These are phyloP conservation scores for Asterochloris sp. DNA, from an alignment of 139 green algal genomes.

Conservation along the genomic window DNA sequence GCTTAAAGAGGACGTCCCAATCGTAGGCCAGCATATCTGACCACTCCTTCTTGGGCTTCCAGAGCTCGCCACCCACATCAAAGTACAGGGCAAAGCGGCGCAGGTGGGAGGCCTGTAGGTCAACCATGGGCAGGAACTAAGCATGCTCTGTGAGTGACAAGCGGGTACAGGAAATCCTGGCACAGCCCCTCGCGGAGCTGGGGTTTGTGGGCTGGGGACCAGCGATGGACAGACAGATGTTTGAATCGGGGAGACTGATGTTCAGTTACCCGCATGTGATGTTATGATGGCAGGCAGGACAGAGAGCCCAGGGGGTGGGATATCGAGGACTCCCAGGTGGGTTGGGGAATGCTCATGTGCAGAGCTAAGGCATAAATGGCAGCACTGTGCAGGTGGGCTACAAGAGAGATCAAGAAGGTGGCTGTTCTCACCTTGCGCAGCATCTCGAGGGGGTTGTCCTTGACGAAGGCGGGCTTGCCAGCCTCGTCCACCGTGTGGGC, in stretches of 20 bases:
- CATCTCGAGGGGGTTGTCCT: slow-evolving; percentile 58
- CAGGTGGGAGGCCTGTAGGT: slow-evolving; percentile 57
- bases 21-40: slow-evolving; percentile 32
- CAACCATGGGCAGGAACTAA: neutral
- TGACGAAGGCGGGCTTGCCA: slow-evolving; percentile 77
- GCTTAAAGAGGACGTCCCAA: slow-evolving; percentile 77
- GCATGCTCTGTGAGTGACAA: neutral
- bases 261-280: too few species aligned
- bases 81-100: slow-evolving; percentile 73
- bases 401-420: too few species aligned
- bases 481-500: slow-evolving; percentile 84
- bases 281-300: too few species aligned
- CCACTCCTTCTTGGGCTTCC: slow-evolving; percentile 51
- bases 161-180: neutral
- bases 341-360: too few species aligned
- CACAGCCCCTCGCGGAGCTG: too few species aligned
- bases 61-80: slow-evolving; percentile 56
- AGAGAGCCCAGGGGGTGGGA: too few species aligned
- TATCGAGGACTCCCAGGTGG: too few species aligned
- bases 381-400: too few species aligned
- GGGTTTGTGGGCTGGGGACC: too few species aligned
- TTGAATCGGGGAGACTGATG: too few species aligned
- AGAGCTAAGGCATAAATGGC: too few species aligned
- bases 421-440: slow-evolving; percentile 72
- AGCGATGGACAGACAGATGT: too few species aligned